Evolutionary conservation across 2,329 filamentous ascomycete species (phyloP).

Genomic region (Graphiopsis chlorocephala): DNA sequence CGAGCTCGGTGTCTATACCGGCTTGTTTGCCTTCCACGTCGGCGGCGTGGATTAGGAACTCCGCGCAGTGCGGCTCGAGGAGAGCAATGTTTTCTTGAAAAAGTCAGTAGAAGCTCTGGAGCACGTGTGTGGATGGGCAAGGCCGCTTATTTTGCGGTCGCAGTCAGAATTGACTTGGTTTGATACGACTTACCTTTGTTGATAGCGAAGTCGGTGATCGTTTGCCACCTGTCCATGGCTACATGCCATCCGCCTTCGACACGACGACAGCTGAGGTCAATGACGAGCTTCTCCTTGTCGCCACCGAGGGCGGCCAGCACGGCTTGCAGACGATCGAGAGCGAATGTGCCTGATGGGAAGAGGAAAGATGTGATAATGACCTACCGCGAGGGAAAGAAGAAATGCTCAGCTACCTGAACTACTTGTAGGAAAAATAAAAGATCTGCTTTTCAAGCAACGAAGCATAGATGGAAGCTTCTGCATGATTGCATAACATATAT

Average conservation of each 20-base stretch:
- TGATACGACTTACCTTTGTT: conserved; percentile 62
- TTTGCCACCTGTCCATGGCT: conserved; percentile 99
- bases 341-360: conserved; percentile 82
- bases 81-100: conserved; percentile 69
- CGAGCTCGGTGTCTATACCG: conserved; percentile 84
- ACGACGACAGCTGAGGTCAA: conserved; percentile 87
- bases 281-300: conserved; percentile 78
- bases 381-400: conserved; percentile 50
- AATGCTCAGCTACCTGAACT: conserved; percentile 10
- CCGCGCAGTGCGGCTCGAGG: conserved; percentile 88
- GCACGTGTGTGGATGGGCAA: neutral
- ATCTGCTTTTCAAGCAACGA: neutral
- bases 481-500: neutral
- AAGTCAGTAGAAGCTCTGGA: neutral
- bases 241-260: conserved; percentile 82
- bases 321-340: conserved; percentile 68
- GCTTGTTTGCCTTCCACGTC: conserved; percentile 93
- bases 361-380: conserved; percentile 96
- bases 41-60: conserved; percentile 95
- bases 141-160: neutral
- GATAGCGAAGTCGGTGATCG: conserved; percentile 92
- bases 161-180: neutral
- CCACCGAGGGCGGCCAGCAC: conserved; percentile 71
- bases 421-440: neutral
- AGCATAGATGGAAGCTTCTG: neutral